Percentiles rank a stretch among this genome's conserved stretches.
Evolutionary conservation across 2,329 filamentous ascomycete genomes (phyloP).

Genomic region (Didymella segeticola): DNA sequence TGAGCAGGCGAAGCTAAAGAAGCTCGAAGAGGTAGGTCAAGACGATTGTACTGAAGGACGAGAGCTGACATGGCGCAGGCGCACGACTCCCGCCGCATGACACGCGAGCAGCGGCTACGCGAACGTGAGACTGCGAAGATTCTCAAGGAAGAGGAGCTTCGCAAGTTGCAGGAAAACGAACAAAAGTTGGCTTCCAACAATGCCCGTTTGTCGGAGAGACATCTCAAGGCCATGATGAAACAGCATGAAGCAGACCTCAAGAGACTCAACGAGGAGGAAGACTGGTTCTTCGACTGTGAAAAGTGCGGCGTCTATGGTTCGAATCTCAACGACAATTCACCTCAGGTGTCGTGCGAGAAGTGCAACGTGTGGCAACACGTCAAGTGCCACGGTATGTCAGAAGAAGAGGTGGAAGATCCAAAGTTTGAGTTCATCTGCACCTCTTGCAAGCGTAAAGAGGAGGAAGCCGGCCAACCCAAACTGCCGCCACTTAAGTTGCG

Average conservation of each 20-base stretch:
- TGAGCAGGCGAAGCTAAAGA: slow-evolving; percentile 65
- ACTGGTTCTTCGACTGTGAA: slow-evolving; percentile 93
- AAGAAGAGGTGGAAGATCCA: slow-evolving; percentile 73
- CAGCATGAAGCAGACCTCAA: slow-evolving; percentile 78
- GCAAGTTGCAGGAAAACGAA: slow-evolving; percentile 78
- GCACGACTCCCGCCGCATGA: slow-evolving; percentile 79
- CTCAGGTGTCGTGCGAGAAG: slow-evolving; percentile 90
- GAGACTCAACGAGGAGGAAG: slow-evolving; percentile 72
- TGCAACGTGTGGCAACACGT: slow-evolving; percentile 98
- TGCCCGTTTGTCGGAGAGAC: slow-evolving; percentile 74
- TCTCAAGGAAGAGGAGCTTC: slow-evolving; percentile 84
- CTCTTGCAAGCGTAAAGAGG: slow-evolving; percentile 74
- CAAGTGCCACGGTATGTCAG: slow-evolving; percentile 82
- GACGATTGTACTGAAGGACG: not conserved
- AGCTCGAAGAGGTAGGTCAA: slow-evolving; percentile 66
- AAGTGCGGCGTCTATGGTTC: slow-evolving; percentile 89
- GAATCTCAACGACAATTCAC: slow-evolving; percentile 87
- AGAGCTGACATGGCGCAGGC: slow-evolving; percentile 58
- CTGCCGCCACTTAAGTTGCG: slow-evolving; percentile 67
- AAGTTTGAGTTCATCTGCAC: slow-evolving; percentile 88
- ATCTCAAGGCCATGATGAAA: slow-evolving; percentile 82
- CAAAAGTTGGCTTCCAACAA: slow-evolving; percentile 58
- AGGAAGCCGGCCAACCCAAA: slow-evolving; percentile 67
- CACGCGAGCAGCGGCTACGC: slow-evolving; percentile 82
- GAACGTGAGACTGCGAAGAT: slow-evolving; percentile 85